Evolutionary conservation across 352 stramenopile species (phyloP).

Genomic region (Globisporangium recalcitrans): DNA sequence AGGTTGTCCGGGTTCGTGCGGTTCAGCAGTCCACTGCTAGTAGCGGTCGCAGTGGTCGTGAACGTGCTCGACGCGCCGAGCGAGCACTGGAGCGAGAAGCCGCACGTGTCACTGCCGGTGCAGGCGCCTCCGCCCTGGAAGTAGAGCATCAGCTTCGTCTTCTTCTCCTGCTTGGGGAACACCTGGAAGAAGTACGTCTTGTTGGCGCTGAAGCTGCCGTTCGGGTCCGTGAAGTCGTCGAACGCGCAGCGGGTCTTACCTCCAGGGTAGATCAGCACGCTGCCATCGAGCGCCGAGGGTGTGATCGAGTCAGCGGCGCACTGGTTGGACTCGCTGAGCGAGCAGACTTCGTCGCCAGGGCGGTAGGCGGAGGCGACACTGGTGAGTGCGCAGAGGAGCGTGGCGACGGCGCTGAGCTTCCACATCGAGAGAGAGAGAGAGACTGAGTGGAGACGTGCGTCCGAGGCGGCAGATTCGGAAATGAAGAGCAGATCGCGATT

Average conservation of each 20-base stretch:
- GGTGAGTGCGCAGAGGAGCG: slow-evolving; percentile 10
- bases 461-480: slow-evolving; percentile 20
- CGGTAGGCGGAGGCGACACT: not conserved
- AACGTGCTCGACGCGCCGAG: slow-evolving; percentile 23
- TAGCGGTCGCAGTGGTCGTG: slow-evolving; percentile 20
- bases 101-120: slow-evolving; percentile 31
- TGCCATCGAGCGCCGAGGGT: slow-evolving; percentile 21
- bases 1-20: too few species aligned
- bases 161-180: slow-evolving; percentile 30
- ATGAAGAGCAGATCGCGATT: too few species aligned
- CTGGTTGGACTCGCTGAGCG: slow-evolving; percentile 20
- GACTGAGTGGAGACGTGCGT: slow-evolving; percentile 2
- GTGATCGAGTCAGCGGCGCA: slow-evolving; percentile 26
- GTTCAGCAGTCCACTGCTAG: slow-evolving; percentile 33
- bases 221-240: slow-evolving; percentile 15
- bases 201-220: slow-evolving; percentile 14
- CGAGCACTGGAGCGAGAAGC: slow-evolving; percentile 32
- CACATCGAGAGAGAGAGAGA: slow-evolving; percentile 6
- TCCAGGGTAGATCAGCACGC: slow-evolving; percentile 27
- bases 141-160: slow-evolving; percentile 40
- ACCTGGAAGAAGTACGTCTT: slow-evolving; percentile 44
- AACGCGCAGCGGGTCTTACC: slow-evolving; percentile 23
- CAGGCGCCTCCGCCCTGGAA: slow-evolving; percentile 38
- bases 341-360: slow-evolving; percentile 23
- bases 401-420: slow-evolving; percentile 5